Percentiles rank a stretch among this genome's conserved stretches.
phyloP scores from a whole-genome alignment of 768 basidiomycete species.

The Termitomyces bulborhizus region DNA sequence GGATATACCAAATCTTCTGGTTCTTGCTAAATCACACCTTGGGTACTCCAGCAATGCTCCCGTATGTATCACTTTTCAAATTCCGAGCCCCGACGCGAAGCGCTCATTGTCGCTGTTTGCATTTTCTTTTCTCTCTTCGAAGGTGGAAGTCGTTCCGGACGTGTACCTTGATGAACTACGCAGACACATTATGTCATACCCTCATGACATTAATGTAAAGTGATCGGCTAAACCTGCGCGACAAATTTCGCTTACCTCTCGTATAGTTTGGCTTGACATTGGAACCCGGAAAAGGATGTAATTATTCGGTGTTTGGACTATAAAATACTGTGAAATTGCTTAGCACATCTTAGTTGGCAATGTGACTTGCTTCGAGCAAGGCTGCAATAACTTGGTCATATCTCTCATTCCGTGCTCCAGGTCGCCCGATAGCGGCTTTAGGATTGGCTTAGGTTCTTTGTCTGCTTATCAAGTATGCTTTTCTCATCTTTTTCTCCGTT shows the following conservation, averaged over 20 bases:
- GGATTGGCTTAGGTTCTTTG: conserved; percentile 40
- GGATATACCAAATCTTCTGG: background rate
- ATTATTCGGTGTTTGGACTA: conserved; percentile 13
- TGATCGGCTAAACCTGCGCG: background rate
- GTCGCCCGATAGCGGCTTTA: conserved; percentile 32
- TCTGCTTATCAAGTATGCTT: conserved; percentile 37
- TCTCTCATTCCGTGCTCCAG: conserved; percentile 23
- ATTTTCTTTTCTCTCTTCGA: background rate
- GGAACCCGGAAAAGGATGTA: conserved; percentile 32
- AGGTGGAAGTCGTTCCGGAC: conserved; percentile 20
- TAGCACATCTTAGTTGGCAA: conserved; percentile 28
- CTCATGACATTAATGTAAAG: conserved; percentile 28
- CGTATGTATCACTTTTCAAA: conserved; percentile 3
- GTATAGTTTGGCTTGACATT: conserved; percentile 31
- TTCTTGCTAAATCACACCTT: conserved; percentile 10
- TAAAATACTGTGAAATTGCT: background rate
- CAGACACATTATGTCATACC: conserved; percentile 25
- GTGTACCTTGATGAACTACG: conserved; percentile 29
- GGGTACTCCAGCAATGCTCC: conserved; percentile 3
- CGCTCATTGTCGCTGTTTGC: background rate
- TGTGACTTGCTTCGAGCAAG: conserved; percentile 40
- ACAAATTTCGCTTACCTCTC: background rate
- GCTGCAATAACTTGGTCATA: conserved; percentile 30
- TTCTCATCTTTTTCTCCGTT: background rate
- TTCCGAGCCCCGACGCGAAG: background rate